Base-by-base conservation (phyloP, 768 basidiomycete species). In the Pleurotus tuoliensis region DNA sequence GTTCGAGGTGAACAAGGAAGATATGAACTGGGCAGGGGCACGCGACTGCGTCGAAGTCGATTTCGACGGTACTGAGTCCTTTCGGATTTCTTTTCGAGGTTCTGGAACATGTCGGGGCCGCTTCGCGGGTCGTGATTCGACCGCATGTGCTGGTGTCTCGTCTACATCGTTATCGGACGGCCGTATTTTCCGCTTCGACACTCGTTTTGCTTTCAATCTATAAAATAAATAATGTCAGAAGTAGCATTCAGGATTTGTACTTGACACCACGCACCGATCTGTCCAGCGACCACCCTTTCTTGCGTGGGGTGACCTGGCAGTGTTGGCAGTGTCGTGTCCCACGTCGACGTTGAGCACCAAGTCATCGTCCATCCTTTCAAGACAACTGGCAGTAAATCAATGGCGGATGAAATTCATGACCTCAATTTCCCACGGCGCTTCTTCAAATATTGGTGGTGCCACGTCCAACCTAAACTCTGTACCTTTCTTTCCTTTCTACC, bases 1-100 rank as follows among this genome's bases (percentile, higher is more conserved):
- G 62, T 94, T 93, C 59, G 82, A 90, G 2, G 91, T 84, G 73
- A 96, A 96, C 6, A 96, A 77, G 7, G 93, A 94, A 0, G 94
- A 97, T 59, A 96, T 92, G 58, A 94, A 73, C 62, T 90, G 88
- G 2, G 78, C 76, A 57, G 73, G 66, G 71, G 68, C 46, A 60
- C 58, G 54, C 22, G 69, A 45, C 38, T 67, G 58, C 56, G 65
- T 60, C 59, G 63, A 65, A 34, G 64, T 47, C 39, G 61, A 64
- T 38, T 67, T 56, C 47, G 57, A 62, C 45, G 58, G 64, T 47
- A 64, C 64, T 27, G 59, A 48, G 30, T 11, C 30, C 11, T 34
- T 34, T 34, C 30, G 30, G 11, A 11, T 34, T 34, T 34, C 30
- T 34, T 34, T 34, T 52, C 60, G 62, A 57, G 56, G 59, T 40